Conservation (phyloP, 2,329 filamentous ascomycete species). For the Colletotrichum sojae region DNA sequence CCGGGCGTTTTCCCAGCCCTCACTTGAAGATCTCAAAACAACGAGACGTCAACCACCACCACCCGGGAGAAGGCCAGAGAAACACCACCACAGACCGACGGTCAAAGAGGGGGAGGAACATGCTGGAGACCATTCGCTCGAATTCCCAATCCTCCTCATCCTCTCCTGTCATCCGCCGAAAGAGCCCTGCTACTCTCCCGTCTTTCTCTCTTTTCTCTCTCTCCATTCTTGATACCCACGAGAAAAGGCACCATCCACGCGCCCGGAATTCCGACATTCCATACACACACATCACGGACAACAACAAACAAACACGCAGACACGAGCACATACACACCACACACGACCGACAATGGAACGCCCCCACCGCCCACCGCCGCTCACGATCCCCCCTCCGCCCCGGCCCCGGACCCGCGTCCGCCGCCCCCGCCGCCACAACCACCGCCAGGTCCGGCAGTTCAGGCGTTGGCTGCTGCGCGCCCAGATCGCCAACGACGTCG, state of each 20-base stretch:
- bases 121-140: conserved; percentile 11
- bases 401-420: conserved; percentile 33
- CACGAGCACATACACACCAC: background rate
- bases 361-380: conserved; percentile 49
- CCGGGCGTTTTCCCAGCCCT: conserved; percentile 6
- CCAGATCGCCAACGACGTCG: conserved; percentile 48
- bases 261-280: background rate
- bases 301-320: background rate
- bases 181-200: background rate
- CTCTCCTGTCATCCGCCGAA: background rate
- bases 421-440: conserved; percentile 20
- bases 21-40: background rate
- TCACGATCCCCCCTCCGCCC: conserved; percentile 49
- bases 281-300: background rate
- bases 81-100: background rate
- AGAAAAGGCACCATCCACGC: background rate
- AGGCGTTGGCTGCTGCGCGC: conserved; percentile 41
- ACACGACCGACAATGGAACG: conserved; percentile 46
- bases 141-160: conserved; percentile 3
- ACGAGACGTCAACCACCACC: background rate
- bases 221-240: conserved; percentile 9
- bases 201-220: background rate
- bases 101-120: conserved; percentile 1
- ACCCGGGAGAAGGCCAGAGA: background rate
- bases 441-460: conserved; percentile 28